phyloP scores from a whole-genome alignment of 768 basidiomycete genomes.

The Antrodiella citrinella region DNA sequence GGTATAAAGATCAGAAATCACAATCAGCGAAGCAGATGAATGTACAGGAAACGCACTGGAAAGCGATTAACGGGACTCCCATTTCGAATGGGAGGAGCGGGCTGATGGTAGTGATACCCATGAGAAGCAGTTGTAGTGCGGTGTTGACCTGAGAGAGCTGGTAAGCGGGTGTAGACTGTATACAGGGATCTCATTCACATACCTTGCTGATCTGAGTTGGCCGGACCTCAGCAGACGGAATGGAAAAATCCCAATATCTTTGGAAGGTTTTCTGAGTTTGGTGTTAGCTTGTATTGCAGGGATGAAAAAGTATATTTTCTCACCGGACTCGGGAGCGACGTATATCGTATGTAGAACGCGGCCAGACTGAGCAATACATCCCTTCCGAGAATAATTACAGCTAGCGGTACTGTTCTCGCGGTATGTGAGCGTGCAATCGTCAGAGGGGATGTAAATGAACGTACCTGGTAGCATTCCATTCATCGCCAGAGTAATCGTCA shows the following conservation, averaged over 20 bases:
- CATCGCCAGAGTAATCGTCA: slow-evolving; percentile 80
- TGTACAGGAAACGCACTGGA: slow-evolving; percentile 55
- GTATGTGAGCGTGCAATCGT: not conserved
- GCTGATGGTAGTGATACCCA: slow-evolving; percentile 82
- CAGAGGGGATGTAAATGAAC: slow-evolving; percentile 19
- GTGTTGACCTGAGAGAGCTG: slow-evolving; percentile 67
- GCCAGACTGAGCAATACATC: slow-evolving; percentile 81
- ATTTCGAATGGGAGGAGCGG: slow-evolving; percentile 67
- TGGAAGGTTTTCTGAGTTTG: slow-evolving; percentile 71
- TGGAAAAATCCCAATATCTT: slow-evolving; percentile 94
- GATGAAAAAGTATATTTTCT: slow-evolving; percentile 22
- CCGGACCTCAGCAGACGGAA: slow-evolving; percentile 90
- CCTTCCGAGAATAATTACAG: slow-evolving; percentile 79
- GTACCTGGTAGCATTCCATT: slow-evolving; percentile 77
- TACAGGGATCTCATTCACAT: too few species aligned
- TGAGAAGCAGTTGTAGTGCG: slow-evolving; percentile 80
- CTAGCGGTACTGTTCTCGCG: slow-evolving; percentile 65
- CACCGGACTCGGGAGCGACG: slow-evolving; percentile 81
- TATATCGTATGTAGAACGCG: slow-evolving; percentile 91
- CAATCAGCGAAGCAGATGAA: not conserved
- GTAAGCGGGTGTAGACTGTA: not conserved
- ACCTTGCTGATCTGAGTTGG: slow-evolving; percentile 95
- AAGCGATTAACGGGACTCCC: slow-evolving; percentile 42
- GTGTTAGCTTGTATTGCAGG: not conserved
- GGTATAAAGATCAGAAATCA: not conserved